Evolutionary conservation across 2,329 filamentous ascomycete species (phyloP).

Genomic region (Didymella glomerata): DNA sequence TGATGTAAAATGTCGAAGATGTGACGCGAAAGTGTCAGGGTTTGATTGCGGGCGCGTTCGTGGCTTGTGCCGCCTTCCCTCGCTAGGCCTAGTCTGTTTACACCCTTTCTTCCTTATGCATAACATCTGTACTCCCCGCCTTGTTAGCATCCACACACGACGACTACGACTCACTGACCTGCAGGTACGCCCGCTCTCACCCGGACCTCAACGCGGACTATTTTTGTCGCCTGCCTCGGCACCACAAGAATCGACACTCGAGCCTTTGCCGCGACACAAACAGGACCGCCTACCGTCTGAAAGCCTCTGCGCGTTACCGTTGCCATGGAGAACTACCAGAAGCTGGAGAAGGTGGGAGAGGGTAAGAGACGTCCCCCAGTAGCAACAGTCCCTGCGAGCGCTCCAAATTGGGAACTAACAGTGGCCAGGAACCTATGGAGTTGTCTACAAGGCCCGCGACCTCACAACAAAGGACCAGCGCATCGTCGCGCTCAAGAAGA

Average conservation of each 20-base stretch:
- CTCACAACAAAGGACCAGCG: constrained; percentile 77
- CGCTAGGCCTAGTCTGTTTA: constrained; percentile 35
- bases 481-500: constrained; percentile 94
- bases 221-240: neutral
- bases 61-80: constrained; percentile 32
- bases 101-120: constrained; percentile 31
- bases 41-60: constrained; percentile 29
- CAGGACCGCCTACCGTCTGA: constrained; percentile 36
- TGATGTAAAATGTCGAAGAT: neutral
- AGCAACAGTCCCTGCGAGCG: neutral
- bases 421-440: constrained; percentile 84
- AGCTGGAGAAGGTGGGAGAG: constrained; percentile 96
- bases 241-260: neutral
- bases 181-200: constrained; percentile 27
- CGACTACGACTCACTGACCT: constrained; percentile 39
- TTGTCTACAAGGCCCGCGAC: constrained; percentile 93
- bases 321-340: constrained; percentile 93
- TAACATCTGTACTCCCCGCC: constrained; percentile 32
- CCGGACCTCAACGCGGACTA: neutral
- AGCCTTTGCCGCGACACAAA: constrained; percentile 2
- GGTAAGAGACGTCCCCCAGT: constrained; percentile 61
- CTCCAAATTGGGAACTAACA: neutral
- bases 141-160: constrained; percentile 17
- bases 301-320: constrained; percentile 23
- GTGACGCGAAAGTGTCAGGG: constrained; percentile 22